Base-by-base conservation (phyloP, 768 basidiomycete genomes). In the Boletus rufocinnamomeus region DNA sequence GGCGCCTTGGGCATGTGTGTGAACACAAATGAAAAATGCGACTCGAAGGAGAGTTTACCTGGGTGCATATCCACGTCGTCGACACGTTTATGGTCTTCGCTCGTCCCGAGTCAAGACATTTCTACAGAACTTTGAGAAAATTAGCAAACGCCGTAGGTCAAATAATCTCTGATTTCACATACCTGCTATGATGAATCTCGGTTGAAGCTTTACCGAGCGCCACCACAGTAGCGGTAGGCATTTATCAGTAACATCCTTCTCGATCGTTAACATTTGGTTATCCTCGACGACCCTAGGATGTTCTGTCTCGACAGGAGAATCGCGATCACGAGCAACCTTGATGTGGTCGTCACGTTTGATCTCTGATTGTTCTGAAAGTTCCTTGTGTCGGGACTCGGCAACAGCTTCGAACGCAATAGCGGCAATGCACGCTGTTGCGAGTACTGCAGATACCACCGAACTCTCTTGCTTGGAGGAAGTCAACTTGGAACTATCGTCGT, bases 361-460 rank as follows among this genome's bases (percentile, higher is more conserved):
- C 14, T 30, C 25, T 7, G 19, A 16, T 10, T n/a, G 58, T 25
- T 59, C 32, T 2, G 44, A 27, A 32, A 4, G 51, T 30, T 56
- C 41, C 50, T 67, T 47, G 17, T 50, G 50, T 35, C 38, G 56
- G 6, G 37, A 43, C 16, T 60, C 62, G 6, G 62, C 2, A 19
- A 37, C 48, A 16, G 60, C 60, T 45, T 65, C 68, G 2, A 50
- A 43, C 0, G 58, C 62, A 25, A 47, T 34, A 6, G 68, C 60
- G 2, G 60, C 60, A 27, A 67, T 23, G 6, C 40, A 50, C 0
- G 58, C 67, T 11, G 54, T 7, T 4, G 60, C 60, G 4, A 69
- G 47, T 30, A 57, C 10, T 14, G 51, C 28, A 34, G 67, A 64
- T 10, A 64, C 35, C 7, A 58, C 14, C 17, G 60, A 67, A 46